These are phyloP conservation scores for Aspergillus novoparasiticus DNA, from an alignment of 2,329 filamentous ascomycete genomes.

Conservation along the genomic window DNA sequence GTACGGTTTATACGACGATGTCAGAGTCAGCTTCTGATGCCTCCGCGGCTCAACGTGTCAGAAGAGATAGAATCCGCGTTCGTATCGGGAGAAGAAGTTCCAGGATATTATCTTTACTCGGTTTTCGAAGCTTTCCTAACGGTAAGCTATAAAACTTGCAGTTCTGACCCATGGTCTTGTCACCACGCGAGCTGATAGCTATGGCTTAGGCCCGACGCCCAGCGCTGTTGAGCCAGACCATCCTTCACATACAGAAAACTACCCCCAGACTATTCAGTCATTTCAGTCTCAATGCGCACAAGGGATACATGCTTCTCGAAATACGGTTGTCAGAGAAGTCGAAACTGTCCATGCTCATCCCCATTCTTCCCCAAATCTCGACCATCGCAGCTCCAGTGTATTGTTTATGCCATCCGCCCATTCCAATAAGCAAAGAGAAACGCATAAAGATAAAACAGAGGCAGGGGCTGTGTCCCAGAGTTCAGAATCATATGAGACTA, in stretches of 20 bases:
- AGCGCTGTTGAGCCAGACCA: background rate
- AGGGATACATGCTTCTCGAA: background rate
- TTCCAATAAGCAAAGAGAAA: background rate
- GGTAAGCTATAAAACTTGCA: constrained; percentile 20
- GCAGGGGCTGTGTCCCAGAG: too few relatives aligned
- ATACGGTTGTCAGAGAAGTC: background rate
- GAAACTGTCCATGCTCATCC: constrained; percentile 4
- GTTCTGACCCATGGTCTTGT: background rate
- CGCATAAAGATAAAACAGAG: background rate
- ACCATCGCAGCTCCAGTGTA: background rate
- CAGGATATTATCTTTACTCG: constrained; percentile 40
- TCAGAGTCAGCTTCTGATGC: constrained; percentile 30
- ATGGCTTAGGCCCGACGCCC: background rate
- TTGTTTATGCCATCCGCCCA: background rate
- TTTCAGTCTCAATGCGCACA: background rate
- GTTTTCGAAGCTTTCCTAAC: constrained; percentile 30
- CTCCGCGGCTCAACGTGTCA: constrained; percentile 12
- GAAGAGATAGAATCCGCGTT: constrained; percentile 31
- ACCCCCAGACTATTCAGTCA: background rate
- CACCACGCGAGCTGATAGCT: background rate
- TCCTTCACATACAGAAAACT: background rate
- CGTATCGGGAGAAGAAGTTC: constrained; percentile 40
- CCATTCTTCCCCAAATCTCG: background rate
- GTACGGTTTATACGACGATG: constrained; percentile 18
- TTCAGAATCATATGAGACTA: background rate